Evolutionary conservation across 1,139 yeast species (phyloP).

Genomic region (Pneumocystis murina): DNA sequence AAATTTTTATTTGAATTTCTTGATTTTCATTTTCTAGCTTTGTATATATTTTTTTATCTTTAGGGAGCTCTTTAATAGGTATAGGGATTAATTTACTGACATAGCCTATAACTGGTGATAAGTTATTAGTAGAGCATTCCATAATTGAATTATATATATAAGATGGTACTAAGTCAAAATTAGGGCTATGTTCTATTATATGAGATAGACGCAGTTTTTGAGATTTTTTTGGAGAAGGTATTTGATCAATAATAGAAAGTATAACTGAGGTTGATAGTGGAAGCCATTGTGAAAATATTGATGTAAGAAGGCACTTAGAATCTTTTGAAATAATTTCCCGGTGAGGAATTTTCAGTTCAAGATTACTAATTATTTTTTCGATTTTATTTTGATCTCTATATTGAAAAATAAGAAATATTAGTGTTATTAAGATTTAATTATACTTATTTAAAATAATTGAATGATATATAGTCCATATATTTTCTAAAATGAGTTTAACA

Average conservation of each 20-base stretch:
- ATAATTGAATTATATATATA: conserved; percentile 42
- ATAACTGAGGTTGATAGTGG: conserved; percentile 80
- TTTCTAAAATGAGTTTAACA: conserved; percentile 75
- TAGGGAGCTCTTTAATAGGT: conserved; percentile 67
- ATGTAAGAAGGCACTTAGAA: conserved; percentile 42
- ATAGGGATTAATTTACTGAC: conserved; percentile 81
- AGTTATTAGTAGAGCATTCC: conserved; percentile 38
- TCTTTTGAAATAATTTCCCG: conserved; percentile 75
- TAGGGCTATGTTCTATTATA: conserved; percentile 45
- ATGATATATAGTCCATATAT: conserved; percentile 82
- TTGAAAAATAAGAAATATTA: background rate
- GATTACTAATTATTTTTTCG: conserved; percentile 56
- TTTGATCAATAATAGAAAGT: conserved; percentile 64
- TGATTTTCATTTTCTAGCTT: conserved; percentile 37
- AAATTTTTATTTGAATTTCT: conserved; percentile 6
- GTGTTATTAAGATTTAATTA: background rate
- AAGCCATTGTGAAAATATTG: conserved; percentile 86
- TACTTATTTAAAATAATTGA: conserved; percentile 40
- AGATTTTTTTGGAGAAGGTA: conserved; percentile 71
- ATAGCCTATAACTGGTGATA: conserved; percentile 58
- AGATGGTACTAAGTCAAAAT: conserved; percentile 36
- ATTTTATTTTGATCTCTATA: conserved; percentile 50
- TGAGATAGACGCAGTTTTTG: conserved; percentile 58
- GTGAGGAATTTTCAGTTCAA: conserved; percentile 54
- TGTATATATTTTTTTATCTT: conserved; percentile 23